Evolutionary conservation across 2,329 filamentous ascomycete species (phyloP).

Genomic region (Aspergillus sp.): DNA sequence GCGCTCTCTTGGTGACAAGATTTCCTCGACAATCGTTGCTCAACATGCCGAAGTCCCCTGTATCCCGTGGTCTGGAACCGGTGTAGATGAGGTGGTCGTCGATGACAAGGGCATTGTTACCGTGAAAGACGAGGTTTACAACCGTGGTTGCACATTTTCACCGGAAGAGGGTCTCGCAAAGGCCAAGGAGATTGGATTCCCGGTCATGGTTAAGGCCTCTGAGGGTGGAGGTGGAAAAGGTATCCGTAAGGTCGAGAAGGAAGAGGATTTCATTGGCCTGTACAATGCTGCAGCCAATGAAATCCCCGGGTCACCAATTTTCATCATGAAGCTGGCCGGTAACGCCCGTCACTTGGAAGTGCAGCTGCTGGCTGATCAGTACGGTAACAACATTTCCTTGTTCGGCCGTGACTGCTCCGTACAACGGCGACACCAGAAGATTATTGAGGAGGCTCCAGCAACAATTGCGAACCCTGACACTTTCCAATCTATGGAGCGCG

Average conservation of each 20-base stretch:
- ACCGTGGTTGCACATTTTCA: conserved; percentile 84
- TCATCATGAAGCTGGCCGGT: conserved; percentile 99
- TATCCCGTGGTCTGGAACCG: conserved; percentile 98
- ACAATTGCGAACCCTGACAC: conserved; percentile 88
- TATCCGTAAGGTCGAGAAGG: conserved; percentile 88
- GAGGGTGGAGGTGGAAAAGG: conserved; percentile 99
- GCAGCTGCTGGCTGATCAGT: conserved; percentile 95
- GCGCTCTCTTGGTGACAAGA: conserved; percentile 99
- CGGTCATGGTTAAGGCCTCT: conserved; percentile 99
- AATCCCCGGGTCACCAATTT: conserved; percentile 97
- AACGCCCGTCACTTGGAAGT: conserved; percentile 97
- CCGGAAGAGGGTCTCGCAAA: conserved; percentile 86
- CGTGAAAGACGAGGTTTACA: conserved; percentile 80
- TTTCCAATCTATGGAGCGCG: conserved; percentile 95
- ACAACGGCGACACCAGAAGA: conserved; percentile 97
- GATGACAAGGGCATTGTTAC: conserved; percentile 87
- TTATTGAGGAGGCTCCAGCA: conserved; percentile 97
- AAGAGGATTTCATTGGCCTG: conserved; percentile 79
- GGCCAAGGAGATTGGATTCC: conserved; percentile 91
- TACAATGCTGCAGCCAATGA: conserved; percentile 97
- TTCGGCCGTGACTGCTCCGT: conserved; percentile 99
- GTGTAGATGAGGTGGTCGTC: conserved; percentile 76
- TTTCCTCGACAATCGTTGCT: conserved; percentile 97
- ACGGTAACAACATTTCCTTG: conserved; percentile 98
- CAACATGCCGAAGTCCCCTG: conserved; percentile 95